These are phyloP conservation scores for Rubus parviflorus DNA, from an alignment of 306 rosid genomes.

Conservation along the genomic window DNA sequence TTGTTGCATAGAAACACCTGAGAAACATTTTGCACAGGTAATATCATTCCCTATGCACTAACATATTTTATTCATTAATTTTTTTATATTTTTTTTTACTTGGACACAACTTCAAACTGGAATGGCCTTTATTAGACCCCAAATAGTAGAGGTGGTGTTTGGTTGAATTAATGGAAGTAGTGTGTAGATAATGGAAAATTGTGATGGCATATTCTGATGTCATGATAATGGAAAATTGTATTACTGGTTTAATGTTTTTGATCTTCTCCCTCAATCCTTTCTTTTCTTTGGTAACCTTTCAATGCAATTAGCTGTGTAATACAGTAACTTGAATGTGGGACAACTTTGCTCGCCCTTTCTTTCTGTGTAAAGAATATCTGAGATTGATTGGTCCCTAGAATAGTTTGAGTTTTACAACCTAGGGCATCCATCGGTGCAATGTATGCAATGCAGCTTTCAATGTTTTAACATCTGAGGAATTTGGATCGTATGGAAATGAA, in stretches of 20 bases:
- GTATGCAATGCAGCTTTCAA: background rate
- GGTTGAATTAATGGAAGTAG: background rate
- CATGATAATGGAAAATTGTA: background rate
- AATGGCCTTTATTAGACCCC: background rate
- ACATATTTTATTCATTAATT: too few relatives aligned
- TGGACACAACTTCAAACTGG: background rate
- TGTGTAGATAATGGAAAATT: too few relatives aligned
- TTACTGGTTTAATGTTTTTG: background rate
- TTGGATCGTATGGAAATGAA: background rate
- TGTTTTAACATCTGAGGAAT: background rate
- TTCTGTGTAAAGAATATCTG: background rate
- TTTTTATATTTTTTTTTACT: background rate
- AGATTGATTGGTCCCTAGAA: background rate
- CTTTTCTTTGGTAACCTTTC: background rate
- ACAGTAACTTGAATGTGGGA: background rate
- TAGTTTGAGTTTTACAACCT: background rate
- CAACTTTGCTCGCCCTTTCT: background rate
- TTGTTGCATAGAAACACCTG: constrained; percentile 68
- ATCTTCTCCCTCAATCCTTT: background rate
- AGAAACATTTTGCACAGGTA: constrained; percentile 92
- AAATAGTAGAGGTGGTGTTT: background rate
- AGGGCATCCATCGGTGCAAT: background rate
- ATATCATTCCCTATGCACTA: background rate
- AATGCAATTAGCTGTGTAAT: background rate
- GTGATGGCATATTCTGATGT: background rate